Conservation (phyloP, 805 yeast species). For the Torulaspora microellipsoides region DNA sequence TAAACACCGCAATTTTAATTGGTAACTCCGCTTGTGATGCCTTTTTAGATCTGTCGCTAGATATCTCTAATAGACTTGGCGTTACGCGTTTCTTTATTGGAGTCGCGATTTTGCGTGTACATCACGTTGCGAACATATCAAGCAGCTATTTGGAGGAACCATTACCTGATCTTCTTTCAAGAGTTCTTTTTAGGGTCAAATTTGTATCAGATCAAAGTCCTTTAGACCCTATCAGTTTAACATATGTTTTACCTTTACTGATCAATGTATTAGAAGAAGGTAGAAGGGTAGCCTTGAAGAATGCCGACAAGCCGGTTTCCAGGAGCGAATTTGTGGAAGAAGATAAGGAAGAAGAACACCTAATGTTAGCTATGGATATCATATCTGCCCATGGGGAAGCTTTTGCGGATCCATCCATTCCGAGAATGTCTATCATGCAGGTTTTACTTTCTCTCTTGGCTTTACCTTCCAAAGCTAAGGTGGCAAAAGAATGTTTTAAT, state of each 20-base stretch:
- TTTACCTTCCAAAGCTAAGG: slow-evolving; percentile 71
- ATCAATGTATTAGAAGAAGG: slow-evolving; percentile 65
- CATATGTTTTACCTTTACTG: slow-evolving; percentile 72
- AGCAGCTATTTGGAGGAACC: slow-evolving; percentile 48
- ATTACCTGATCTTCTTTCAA: slow-evolving; percentile 49
- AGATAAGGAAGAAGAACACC: slow-evolving; percentile 83
- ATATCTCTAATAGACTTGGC: slow-evolving; percentile 50
- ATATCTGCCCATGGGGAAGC: slow-evolving; percentile 62
- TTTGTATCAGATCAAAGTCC: slow-evolving; percentile 68
- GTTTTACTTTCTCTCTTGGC: slow-evolving; percentile 64
- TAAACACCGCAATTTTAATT: slow-evolving; percentile 35
- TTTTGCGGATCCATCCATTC: slow-evolving; percentile 62
- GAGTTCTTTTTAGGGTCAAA: slow-evolving; percentile 71
- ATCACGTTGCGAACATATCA: slow-evolving; percentile 43
- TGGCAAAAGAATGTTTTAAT: slow-evolving; percentile 77
- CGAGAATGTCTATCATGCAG: slow-evolving; percentile 59
- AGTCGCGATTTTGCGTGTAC: slow-evolving; percentile 60
- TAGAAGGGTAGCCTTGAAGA: slow-evolving; percentile 48
- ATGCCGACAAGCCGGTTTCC: slow-evolving; percentile 46
- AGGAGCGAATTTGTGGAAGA: slow-evolving; percentile 74
- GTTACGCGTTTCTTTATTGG: slow-evolving; percentile 54
- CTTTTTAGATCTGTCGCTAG: slow-evolving; percentile 51
- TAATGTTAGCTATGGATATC: slow-evolving; percentile 71
- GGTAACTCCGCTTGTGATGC: slow-evolving; percentile 45
- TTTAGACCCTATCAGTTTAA: slow-evolving; percentile 61